These are phyloP conservation scores for Candida insectalens DNA, from an alignment of 805 yeast species.

Conservation along the genomic window DNA sequence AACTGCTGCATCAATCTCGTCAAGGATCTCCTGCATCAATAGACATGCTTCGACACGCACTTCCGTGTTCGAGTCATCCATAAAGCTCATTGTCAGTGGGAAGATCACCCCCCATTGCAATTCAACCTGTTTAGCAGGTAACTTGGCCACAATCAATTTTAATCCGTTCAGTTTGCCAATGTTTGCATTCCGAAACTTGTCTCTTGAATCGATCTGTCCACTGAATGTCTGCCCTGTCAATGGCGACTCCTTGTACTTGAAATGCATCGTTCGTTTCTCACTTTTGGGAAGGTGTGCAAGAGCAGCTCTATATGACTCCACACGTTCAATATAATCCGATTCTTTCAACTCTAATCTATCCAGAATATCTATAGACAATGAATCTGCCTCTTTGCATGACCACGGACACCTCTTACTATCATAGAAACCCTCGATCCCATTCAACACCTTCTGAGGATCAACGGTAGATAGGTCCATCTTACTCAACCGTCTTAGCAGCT, in stretches of 20 bases:
- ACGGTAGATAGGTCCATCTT: too few relatives aligned
- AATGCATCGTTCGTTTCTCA: background rate
- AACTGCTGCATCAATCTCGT: constrained; percentile 7
- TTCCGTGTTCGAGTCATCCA: constrained; percentile 21
- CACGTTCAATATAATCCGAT: too few relatives aligned
- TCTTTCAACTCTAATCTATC: too few relatives aligned
- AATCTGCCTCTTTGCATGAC: background rate
- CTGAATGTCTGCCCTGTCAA: constrained; percentile 1
- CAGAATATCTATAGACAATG: background rate
- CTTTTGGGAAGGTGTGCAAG: too few relatives aligned
- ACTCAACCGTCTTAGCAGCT: too few relatives aligned
- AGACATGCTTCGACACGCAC: constrained; percentile 16
- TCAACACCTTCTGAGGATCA: background rate
- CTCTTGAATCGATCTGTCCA: background rate
- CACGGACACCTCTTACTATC: constrained; percentile 1
- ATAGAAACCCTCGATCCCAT: constrained; percentile 1
- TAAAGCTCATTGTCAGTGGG: constrained; percentile 16
- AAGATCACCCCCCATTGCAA: constrained; percentile 17
- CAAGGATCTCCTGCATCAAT: constrained; percentile 6
- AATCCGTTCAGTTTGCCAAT: constrained; percentile 1
- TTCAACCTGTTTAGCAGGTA: constrained; percentile 6
- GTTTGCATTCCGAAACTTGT: background rate
- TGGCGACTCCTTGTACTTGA: constrained; percentile 1
- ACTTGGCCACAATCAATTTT: background rate
- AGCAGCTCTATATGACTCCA: too few relatives aligned